These are phyloP conservation scores for Dictyostelium intermedium DNA, from an alignment of 78 protist genomes.

Conservation along the genomic window DNA sequence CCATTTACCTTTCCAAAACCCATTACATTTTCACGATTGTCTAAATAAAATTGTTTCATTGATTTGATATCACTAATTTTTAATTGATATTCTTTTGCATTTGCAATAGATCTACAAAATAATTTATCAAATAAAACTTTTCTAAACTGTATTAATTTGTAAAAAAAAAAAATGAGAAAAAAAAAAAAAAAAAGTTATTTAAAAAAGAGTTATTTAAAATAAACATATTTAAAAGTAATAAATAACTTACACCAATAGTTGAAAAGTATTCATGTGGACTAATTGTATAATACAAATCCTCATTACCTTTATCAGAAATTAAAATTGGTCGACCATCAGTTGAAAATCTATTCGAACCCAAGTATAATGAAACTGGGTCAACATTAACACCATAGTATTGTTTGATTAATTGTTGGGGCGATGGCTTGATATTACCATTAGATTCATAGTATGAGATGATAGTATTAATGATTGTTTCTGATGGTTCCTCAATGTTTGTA, in stretches of 20 bases:
- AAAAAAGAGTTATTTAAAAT: not conserved
- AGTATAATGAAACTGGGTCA: slow-evolving; percentile 17
- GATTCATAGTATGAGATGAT: not conserved
- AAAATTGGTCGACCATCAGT: slow-evolving; percentile 55
- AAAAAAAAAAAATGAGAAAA: not conserved
- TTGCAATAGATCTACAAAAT: slow-evolving; percentile 14
- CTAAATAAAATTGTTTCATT: slow-evolving; percentile 19
- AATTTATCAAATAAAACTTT: slow-evolving; percentile 33
- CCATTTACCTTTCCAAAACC: slow-evolving; percentile 43
- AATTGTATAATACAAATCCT: slow-evolving; percentile 26
- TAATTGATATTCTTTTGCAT: slow-evolving; percentile 58
- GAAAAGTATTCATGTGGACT: slow-evolving; percentile 32
- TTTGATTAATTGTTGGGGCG: not conserved
- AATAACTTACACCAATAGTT: not conserved
- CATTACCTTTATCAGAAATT: slow-evolving; percentile 37
- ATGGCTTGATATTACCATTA: not conserved
- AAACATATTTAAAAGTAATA: not conserved
- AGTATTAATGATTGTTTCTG: slow-evolving; percentile 8
- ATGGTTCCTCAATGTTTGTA: slow-evolving; percentile 44
- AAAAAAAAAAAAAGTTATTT: not conserved
- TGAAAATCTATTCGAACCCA: slow-evolving; percentile 25
- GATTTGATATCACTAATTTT: not conserved
- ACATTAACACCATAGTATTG: slow-evolving; percentile 35
- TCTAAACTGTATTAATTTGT: slow-evolving; percentile 5
- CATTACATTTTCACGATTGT: not conserved